Percentiles rank a stretch among this genome's conserved stretches.
These are phyloP conservation scores for Ascochyta clinopodiicola DNA, from an alignment of 2,329 filamentous ascomycete genomes.

Conservation along the genomic window DNA sequence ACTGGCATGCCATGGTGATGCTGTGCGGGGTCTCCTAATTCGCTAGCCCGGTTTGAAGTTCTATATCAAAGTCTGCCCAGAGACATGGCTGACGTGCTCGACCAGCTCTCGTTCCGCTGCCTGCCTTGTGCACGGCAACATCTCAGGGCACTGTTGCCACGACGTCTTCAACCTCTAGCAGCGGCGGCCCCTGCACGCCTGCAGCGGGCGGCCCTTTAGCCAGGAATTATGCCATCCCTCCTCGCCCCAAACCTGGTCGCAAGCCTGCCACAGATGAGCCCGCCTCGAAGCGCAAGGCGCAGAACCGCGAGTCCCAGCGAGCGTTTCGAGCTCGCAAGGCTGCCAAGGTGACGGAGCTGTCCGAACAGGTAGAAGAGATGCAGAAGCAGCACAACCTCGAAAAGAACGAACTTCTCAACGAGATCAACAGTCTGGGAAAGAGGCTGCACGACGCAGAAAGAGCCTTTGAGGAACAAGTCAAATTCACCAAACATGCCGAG, in stretches of 20 bases:
- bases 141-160: conserved; percentile 20
- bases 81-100: conserved; percentile 6
- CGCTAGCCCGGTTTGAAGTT: conserved; percentile 10
- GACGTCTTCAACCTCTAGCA: conserved; percentile 33
- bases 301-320: conserved; percentile 90
- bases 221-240: conserved; percentile 47
- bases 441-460: conserved; percentile 12
- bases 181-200: conserved; percentile 35
- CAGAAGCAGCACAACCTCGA: conserved; percentile 20
- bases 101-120: conserved; percentile 13
- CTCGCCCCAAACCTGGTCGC: conserved; percentile 72
- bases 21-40: conserved; percentile 11
- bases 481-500: conserved; percentile 5
- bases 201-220: conserved; percentile 49
- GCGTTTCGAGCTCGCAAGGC: conserved; percentile 88
- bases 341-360: conserved; percentile 76
- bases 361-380: conserved; percentile 48
- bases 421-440: conserved; percentile 12
- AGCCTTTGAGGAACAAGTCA: conserved; percentile 6
- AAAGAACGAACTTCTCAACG: conserved; percentile 18
- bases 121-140: conserved; percentile 16
- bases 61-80: conserved; percentile 14
- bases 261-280: conserved; percentile 95
- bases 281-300: conserved; percentile 89
- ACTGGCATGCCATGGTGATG: conserved; percentile 3